Conservation (phyloP, 2,329 filamentous ascomycete species). For the Beauveria rudraprayagi region DNA sequence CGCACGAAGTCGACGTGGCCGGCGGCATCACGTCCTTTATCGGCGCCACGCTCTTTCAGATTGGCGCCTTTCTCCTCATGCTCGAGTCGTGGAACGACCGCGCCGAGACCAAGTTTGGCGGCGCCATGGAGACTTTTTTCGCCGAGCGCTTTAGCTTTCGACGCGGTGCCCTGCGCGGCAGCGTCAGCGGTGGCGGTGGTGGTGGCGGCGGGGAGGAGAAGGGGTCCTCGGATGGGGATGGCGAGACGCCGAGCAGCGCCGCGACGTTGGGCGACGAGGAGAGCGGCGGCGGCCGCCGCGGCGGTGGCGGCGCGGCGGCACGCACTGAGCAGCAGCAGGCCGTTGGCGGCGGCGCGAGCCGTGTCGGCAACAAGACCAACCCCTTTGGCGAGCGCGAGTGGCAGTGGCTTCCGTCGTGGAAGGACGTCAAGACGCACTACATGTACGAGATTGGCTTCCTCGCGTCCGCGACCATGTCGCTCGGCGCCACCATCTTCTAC, state of each 20-base stretch:
- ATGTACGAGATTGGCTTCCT: conserved; percentile 55
- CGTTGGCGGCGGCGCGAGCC: background rate
- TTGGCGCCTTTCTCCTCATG: conserved; percentile 49
- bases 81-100: conserved; percentile 54
- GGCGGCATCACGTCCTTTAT: conserved; percentile 52
- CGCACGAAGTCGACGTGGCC: conserved; percentile 35
- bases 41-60: conserved; percentile 52
- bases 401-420: conserved; percentile 49
- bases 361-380: background rate
- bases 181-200: background rate
- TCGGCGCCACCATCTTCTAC: conserved; percentile 57
- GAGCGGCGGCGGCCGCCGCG: background rate
- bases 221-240: background rate
- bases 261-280: background rate
- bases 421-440: conserved; percentile 51
- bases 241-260: background rate
- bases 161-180: background rate
- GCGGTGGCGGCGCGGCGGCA: background rate
- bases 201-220: background rate
- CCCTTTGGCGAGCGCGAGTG: conserved; percentile 29
- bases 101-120: conserved; percentile 50
- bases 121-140: conserved; percentile 40
- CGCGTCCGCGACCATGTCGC: conserved; percentile 46
- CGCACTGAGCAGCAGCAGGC: background rate
- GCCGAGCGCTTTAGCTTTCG: conserved; percentile 8